These are phyloP conservation scores for Hericium rajendrae DNA, from an alignment of 768 basidiomycete species.

Conservation along the genomic window DNA sequence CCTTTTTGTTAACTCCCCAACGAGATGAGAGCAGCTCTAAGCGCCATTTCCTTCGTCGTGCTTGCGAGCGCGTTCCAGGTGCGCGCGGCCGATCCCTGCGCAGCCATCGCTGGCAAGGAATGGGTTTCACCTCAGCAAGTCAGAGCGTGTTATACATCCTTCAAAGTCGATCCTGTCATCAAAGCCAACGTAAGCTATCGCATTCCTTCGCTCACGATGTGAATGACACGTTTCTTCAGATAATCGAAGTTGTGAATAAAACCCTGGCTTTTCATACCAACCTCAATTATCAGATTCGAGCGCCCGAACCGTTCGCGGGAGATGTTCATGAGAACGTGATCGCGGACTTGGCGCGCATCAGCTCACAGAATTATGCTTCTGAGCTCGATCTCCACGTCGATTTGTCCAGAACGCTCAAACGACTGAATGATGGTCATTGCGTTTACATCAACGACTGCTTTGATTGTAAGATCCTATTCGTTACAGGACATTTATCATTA, in stretches of 20 bases:
- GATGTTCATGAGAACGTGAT: slow-evolving; percentile 51
- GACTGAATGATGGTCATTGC: slow-evolving; percentile 51
- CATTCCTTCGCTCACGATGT: not conserved
- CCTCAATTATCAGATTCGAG: slow-evolving; percentile 47
- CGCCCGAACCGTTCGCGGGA: slow-evolving; percentile 40
- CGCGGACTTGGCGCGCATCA: slow-evolving; percentile 40
- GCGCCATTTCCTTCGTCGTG: not conserved
- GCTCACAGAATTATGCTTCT: slow-evolving; percentile 31
- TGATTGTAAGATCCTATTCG: slow-evolving; percentile 30
- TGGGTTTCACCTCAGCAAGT: slow-evolving; percentile 46
- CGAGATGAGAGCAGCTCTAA: not conserved
- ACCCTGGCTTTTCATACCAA: slow-evolving; percentile 54
- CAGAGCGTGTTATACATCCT: slow-evolving; percentile 40
- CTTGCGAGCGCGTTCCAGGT: not conserved
- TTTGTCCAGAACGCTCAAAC: slow-evolving; percentile 41
- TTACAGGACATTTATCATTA: not conserved
- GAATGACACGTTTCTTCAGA: slow-evolving; percentile 23
- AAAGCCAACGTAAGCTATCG: slow-evolving; percentile 38
- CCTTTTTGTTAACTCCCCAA: too few relatives aligned
- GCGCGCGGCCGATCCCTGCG: slow-evolving; percentile 35
- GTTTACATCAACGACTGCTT: slow-evolving; percentile 47
- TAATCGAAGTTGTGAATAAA: slow-evolving; percentile 48
- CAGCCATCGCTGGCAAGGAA: slow-evolving; percentile 40
- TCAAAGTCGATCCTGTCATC: slow-evolving; percentile 34
- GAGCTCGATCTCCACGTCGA: slow-evolving; percentile 51